Conservation (phyloP, 306 rosid species). For the Vicia faba region DNA sequence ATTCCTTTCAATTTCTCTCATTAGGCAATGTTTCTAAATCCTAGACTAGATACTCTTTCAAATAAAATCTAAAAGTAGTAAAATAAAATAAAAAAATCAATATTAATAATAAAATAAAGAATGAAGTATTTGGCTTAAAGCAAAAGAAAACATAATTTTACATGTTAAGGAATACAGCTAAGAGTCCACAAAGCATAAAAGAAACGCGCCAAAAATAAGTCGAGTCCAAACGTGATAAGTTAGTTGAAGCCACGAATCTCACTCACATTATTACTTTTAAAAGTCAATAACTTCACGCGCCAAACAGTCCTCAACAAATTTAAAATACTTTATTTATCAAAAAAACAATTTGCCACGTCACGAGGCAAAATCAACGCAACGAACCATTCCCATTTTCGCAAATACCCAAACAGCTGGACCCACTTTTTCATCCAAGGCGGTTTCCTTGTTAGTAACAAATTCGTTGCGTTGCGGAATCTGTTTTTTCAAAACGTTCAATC, state of each 20-base stretch:
- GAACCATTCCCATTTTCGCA: conserved; percentile 41
- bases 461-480: conserved; percentile 22
- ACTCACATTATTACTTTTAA: background rate
- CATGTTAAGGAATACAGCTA: conserved; percentile 27
- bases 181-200: conserved; percentile 31
- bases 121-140: background rate
- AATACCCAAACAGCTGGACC: conserved; percentile 25
- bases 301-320: background rate
- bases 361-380: conserved; percentile 54
- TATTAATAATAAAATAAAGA: background rate
- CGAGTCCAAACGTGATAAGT: conserved; percentile 11
- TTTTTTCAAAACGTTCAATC: conserved; percentile 41
- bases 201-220: conserved; percentile 4
- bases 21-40: no score
- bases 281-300: conserved; percentile 21
- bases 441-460: conserved; percentile 31
- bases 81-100: background rate
- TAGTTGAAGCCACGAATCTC: conserved; percentile 38
- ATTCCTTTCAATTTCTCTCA: no score
- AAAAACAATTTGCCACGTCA: conserved; percentile 29
- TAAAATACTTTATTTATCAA: background rate
- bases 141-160: background rate
- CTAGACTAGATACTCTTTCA: no score
- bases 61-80: background rate
- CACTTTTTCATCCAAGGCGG: conserved; percentile 30